Evolutionary conservation across 1,284 basidiomycete genomes (phyloP), one percentile per base, ranked within the genome.

Genomic region (Schizopora paradoxa): DNA sequence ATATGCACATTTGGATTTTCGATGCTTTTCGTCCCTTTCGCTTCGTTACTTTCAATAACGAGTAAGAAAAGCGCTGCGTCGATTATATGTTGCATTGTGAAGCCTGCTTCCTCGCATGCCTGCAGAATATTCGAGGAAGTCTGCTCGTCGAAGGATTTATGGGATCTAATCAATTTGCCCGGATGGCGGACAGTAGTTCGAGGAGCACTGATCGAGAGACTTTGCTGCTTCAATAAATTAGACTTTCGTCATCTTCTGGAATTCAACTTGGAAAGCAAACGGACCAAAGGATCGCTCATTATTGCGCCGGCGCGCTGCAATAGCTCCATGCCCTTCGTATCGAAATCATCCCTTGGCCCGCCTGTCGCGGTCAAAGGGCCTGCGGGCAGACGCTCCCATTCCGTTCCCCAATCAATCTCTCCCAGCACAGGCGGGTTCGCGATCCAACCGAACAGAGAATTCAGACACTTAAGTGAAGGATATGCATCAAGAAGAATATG

Each of bases 281-380:
- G 18, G 18, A 35, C 33, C 33, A 35, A 16, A 16, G 33, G 33
- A 14, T 35, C 22, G 18, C 18, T 35, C 33, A 16, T 35, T 2
- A 35, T 22, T 4, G 18, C 16, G 10, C 14, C 25, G 26, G 18
- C 25, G 16, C 35, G 29, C 13, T 36, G 25, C 31, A 51, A 19
- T 19, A 51, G 26, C 29, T 51, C 33, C 11, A 32, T 13, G 11
- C 48, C 48, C 25, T 19, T 34, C 2, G 27, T 25, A n/a, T 45
- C 34, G 51, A 50, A 53, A 33, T 43, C 38, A 3, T 51, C 39
- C n/a, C 46, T 28, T n/a, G 38, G 46, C n/a, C 51, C 51, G 5
- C 51, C 51, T 2, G 51, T 53, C 18, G 51, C 51, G 27, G 27
- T 45, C 14, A 53, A 28, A 11, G 51, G 51, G 3, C 51, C 51